Evolutionary conservation across 108 stramenopile genomes (phyloP).

Genomic region (Bacterosira constricta): DNA sequence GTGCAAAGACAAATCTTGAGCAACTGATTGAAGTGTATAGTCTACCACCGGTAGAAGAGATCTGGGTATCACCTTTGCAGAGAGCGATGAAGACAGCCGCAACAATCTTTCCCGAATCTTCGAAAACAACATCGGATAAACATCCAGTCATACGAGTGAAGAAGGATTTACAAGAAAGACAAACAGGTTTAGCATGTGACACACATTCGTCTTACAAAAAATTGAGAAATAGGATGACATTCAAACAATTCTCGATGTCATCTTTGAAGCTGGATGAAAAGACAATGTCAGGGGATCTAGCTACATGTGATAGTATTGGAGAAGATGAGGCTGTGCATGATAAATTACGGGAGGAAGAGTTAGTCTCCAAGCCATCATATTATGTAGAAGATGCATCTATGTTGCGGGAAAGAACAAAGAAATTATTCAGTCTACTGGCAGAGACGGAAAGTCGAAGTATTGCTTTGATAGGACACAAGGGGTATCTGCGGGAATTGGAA

Average conservation of each 20-base stretch:
- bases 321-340: background rate
- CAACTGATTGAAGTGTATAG: conserved; percentile 21
- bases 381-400: conserved; percentile 44
- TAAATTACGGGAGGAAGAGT: background rate
- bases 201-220: conserved; percentile 1
- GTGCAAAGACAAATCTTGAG: conserved; percentile 24
- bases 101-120: conserved; percentile 38
- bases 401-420: conserved; percentile 54
- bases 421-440: conserved; percentile 54
- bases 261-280: background rate
- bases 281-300: background rate
- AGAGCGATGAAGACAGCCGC: conserved; percentile 63
- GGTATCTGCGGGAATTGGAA: conserved; percentile 67
- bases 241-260: conserved; percentile 21
- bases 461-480: conserved; percentile 69
- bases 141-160: conserved; percentile 49
- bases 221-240: conserved; percentile 6
- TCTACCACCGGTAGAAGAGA: conserved; percentile 54
- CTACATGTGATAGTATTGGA: too few species aligned
- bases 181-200: conserved; percentile 61
- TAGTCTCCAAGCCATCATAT: background rate
- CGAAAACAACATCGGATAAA: background rate
- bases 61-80: conserved; percentile 58
- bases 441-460: conserved; percentile 50
- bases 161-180: conserved; percentile 58